A percentile compares a stretch with the other conserved stretches of the same genome.
Conservation (phyloP, 176 grass and related monocot species). For the Oryza coarctata region DNA sequence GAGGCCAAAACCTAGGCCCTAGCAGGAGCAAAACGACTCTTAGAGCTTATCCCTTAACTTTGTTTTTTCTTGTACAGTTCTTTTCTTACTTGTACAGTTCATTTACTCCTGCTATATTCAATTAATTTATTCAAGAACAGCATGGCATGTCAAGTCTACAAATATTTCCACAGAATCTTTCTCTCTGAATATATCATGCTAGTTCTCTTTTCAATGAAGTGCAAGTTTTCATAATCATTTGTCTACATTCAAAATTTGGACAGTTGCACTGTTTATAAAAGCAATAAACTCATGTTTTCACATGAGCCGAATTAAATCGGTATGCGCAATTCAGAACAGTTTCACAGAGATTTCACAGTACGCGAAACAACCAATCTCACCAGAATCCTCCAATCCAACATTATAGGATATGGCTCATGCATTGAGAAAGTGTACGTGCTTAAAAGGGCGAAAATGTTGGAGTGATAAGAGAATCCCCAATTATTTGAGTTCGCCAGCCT, state of each 20-base stretch:
- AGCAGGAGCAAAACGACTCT: no score
- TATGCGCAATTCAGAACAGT: not conserved
- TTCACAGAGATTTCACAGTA: not conserved
- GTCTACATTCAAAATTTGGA: not conserved
- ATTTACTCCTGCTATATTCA: no score
- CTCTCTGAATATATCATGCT: not conserved
- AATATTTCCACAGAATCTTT: not conserved
- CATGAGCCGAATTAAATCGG: not conserved
- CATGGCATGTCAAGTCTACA: not conserved
- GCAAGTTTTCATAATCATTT: not conserved
- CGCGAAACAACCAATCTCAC: not conserved
- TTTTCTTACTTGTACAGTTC: no score
- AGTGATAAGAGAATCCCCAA: not conserved
- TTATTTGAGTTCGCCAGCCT: not conserved
- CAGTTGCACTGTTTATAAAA: not conserved
- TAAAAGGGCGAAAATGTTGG: not conserved
- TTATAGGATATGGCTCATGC: not conserved
- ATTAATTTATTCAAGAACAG: not conserved
- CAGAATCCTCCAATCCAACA: not conserved
- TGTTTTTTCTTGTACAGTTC: no score
- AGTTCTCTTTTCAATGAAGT: not conserved
- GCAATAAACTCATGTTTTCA: not conserved
- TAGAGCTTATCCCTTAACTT: no score
- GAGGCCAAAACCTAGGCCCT: no score
- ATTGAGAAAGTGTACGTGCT: not conserved